Conservation (phyloP, 1,139 yeast species). For the Scheffersomyces segobiensis region DNA sequence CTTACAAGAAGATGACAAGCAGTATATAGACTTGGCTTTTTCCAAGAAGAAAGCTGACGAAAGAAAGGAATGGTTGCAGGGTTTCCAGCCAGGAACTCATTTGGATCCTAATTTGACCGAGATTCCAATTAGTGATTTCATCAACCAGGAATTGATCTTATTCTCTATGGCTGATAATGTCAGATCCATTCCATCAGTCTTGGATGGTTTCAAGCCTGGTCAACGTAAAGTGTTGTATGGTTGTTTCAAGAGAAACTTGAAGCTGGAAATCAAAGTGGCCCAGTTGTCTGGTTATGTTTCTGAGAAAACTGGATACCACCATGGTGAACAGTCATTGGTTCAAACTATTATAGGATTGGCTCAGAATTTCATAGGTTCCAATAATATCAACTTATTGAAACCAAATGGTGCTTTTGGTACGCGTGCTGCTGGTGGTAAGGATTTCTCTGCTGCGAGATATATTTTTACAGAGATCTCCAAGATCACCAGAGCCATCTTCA, state of each 20-base stretch:
- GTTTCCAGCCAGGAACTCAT: conserved; percentile 87
- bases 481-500: conserved; percentile 74
- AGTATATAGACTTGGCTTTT: conserved; percentile 88
- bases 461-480: conserved; percentile 84
- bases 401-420: conserved; percentile 98
- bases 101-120: conserved; percentile 75
- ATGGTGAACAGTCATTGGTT: conserved; percentile 86
- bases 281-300: conserved; percentile 89
- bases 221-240: conserved; percentile 93
- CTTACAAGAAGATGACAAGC: conserved; percentile 76
- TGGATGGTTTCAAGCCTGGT: conserved; percentile 97
- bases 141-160: conserved; percentile 90
- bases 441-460: conserved; percentile 98
- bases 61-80: conserved; percentile 95
- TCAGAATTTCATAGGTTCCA: conserved; percentile 92
- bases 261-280: conserved; percentile 81
- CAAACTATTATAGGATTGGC: conserved; percentile 94
- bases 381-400: conserved; percentile 77
- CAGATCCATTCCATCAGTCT: conserved; percentile 89
- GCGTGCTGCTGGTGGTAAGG: conserved; percentile 97
- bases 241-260: conserved; percentile 79
- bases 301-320: conserved; percentile 92
- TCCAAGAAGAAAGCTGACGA: conserved; percentile 96
- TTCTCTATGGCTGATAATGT: conserved; percentile 97
- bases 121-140: conserved; percentile 91